These are phyloP conservation scores for Dictyostelium citrinum DNA, from an alignment of 78 protist genomes.

Conservation along the genomic window DNA sequence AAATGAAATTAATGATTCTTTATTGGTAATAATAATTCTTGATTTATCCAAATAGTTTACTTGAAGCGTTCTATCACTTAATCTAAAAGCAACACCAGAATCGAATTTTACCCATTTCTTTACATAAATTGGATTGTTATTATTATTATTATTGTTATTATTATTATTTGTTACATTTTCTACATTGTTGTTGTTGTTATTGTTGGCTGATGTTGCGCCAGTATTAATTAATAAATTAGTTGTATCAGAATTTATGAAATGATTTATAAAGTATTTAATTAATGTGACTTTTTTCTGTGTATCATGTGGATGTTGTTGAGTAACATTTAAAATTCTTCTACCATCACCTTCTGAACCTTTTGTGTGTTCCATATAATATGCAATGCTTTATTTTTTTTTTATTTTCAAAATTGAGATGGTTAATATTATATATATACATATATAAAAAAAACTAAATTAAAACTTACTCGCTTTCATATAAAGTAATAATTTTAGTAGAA, in stretches of 20 bases:
- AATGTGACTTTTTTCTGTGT: conserved; percentile 89
- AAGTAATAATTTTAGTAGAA: conserved; percentile 51
- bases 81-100: conserved; percentile 89
- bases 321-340: conserved; percentile 63
- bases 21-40: background rate
- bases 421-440: too few relatives aligned
- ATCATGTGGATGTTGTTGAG: conserved; percentile 66
- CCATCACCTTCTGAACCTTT: conserved; percentile 50
- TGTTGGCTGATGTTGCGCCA: background rate
- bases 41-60: conserved; percentile 60
- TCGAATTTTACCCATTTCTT: conserved; percentile 88
- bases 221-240: background rate
- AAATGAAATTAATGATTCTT: background rate
- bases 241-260: conserved; percentile 23
- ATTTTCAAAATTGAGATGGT: background rate
- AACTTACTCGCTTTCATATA: conserved; percentile 42
- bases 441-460: too few relatives aligned
- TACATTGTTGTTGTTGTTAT: background rate
- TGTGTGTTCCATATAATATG: conserved; percentile 81
- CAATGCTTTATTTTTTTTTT: conserved; percentile 12
- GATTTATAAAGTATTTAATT: conserved; percentile 85
- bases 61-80: conserved; percentile 84
- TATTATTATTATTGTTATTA: background rate
- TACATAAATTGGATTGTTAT: conserved; percentile 82
- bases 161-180: conserved; percentile 7